Evolutionary conservation across 2,329 filamentous ascomycete species (phyloP), one percentile per base, ranked within the genome.

Genomic region (Fusarium nygamai): DNA sequence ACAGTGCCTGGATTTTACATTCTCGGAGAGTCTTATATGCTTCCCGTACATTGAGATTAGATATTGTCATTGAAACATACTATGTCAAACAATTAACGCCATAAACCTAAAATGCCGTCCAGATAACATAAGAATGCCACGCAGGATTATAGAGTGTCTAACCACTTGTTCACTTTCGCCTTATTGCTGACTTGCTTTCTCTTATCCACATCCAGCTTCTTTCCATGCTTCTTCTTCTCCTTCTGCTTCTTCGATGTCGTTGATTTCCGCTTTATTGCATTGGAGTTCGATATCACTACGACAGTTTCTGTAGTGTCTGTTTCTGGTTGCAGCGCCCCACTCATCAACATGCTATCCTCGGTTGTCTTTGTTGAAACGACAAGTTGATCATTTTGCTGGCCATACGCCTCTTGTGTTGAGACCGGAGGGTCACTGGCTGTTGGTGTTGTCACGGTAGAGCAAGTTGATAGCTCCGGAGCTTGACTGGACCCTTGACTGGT

Each of bases 111-210:
- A 13, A 34, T 38, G 6, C 27, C 33, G 22, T 8, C 13, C 50
- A 53, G 9, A 53, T 36, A 36, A 36, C 13, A 16, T 27, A 22
- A 22, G 19, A 36, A 53, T 20, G n/a, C 19, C 41, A n/a, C 20
- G 19, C n/a, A 17, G 12, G 7, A 22, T 24, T 56, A 73, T 50
- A 69, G 39, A 27, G 58, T 43, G 27, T 70, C 59, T 57, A 78
- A 29, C 76, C 76, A 78, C 17, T 74, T 74, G 16, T 67, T 56
- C 20, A 78, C 76, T 48, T 78, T 78, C 17, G 60, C 48, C 41
- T 59, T 71, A 20, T 72, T 51, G 47, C 70, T 75, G 41, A 78
- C 62, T 29, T 74, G 74, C 56, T 74, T 74, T 53, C 73, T 76
- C 56, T 76, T 76, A 10, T 74, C 56, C 43, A 67, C 61, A 10